Percentiles rank a stretch among this genome's conserved stretches.
Evolutionary conservation across 176 grass and related monocot species (phyloP).

Genomic region (Avena atlantica): DNA sequence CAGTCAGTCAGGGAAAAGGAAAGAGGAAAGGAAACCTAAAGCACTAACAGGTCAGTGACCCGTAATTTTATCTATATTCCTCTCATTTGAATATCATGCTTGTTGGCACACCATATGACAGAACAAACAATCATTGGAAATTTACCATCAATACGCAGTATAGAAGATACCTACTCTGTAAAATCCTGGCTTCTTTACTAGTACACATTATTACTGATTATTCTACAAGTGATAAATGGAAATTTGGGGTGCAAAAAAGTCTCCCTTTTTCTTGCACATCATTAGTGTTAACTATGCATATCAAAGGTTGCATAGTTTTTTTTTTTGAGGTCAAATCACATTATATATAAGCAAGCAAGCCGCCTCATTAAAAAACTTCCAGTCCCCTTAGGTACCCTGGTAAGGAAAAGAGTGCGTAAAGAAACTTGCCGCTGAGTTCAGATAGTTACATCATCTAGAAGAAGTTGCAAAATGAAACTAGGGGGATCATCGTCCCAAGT

Average conservation of each 20-base stretch:
- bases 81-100: conserved; percentile 13
- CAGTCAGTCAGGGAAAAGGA: not conserved
- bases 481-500: too few species aligned
- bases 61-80: conserved; percentile 21
- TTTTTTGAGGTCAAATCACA: too few species aligned
- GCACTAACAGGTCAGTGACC: conserved; percentile 12
- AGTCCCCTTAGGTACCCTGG: too few species aligned
- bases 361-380: too few species aligned
- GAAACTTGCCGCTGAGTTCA: too few species aligned
- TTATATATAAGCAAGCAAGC: too few species aligned
- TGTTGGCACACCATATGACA: conserved; percentile 4
- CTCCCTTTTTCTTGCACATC: not conserved
- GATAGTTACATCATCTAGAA: too few species aligned
- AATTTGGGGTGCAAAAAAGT: not conserved
- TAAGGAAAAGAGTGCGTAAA: too few species aligned
- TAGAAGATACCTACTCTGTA: conserved; percentile 1
- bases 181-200: not conserved
- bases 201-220: not conserved
- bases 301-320: not conserved
- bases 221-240: not conserved
- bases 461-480: too few species aligned
- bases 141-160: not conserved
- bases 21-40: not conserved
- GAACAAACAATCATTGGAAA: not conserved
- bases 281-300: not conserved